Base-by-base conservation (phyloP, 1,139 yeast species). In the Yamadazyma atlantica region DNA sequence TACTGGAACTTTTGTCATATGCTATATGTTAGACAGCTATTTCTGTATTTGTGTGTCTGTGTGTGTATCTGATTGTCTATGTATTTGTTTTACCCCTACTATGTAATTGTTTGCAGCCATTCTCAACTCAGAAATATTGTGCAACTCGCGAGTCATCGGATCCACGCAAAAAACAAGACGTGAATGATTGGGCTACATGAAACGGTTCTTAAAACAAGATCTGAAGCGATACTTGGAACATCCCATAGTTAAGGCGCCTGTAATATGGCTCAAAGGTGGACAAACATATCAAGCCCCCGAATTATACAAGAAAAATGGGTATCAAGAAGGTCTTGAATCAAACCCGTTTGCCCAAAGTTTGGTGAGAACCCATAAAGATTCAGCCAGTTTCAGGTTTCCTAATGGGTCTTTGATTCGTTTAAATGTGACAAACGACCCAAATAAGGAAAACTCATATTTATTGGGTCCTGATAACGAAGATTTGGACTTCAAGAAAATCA, bases 61-160 rank as follows among this genome's bases (percentile, higher is more conserved):
- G n/a, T n/a, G n/a, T n/a, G n/a, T n/a, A n/a, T n/a, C n/a, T n/a
- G n/a, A n/a, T n/a, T n/a, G n/a, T n/a, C n/a, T n/a, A n/a, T n/a
- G n/a, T n/a, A n/a, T n/a, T n/a, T n/a, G n/a, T n/a, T n/a, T n/a
- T n/a, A n/a, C n/a, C 52, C 54, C n/a, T 64, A 54, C 41, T 58
- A 55, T 4, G 60, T 44, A 18, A 61, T 51, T 36, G 57, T 59
- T 3, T 17, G 13, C 14, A 33, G 11, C 38, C 44, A 45, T 12
- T 34, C 33, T 11, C n/a, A n/a, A n/a, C n/a, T 30, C 33, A 3
- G 36, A 18, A n/a, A n/a, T n/a, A n/a, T n/a, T 19, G 26, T 23
- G 26, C 26, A 23, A 11, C 26, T 23, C 26, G 11, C 12, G 12
- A 4, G 11, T 23, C 22, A 19, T 19, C 22, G 6, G 22, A 19